These are phyloP conservation scores for Tieghemiomyces parasiticus DNA, from an alignment of 192 early-diverging fungal genomes.

Conservation along the genomic window DNA sequence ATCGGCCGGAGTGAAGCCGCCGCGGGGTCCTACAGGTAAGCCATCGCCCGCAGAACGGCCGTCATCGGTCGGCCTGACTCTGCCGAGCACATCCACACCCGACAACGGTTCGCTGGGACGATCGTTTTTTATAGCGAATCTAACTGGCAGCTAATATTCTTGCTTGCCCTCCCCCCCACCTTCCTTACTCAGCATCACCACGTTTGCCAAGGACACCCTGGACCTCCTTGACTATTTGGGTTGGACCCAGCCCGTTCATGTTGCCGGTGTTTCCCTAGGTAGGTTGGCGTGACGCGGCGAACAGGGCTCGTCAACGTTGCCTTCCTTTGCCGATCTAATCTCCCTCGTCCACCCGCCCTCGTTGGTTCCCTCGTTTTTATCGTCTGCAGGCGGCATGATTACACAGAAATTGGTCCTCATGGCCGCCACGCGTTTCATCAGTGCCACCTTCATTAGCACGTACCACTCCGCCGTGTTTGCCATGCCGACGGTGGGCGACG, in stretches of 20 bases:
- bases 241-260: conserved; percentile 51
- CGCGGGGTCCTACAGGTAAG: conserved; percentile 16
- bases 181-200: conserved; percentile 52
- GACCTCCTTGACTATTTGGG: conserved; percentile 54
- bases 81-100: too few species aligned
- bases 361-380: too few species aligned
- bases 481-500: conserved; percentile 9
- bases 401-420: conserved; percentile 48
- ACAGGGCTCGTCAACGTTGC: too few species aligned
- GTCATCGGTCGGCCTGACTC: too few species aligned
- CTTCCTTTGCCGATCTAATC: too few species aligned
- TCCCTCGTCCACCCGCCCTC: too few species aligned
- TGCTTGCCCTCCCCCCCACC: too few species aligned
- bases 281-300: too few species aligned
- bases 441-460: conserved; percentile 7
- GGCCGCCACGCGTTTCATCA: conserved; percentile 27
- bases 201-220: conserved; percentile 60
- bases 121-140: too few species aligned
- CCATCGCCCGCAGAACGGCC: too few species aligned
- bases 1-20: conserved; percentile 34
- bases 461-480: conserved; percentile 11
- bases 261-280: conserved; percentile 66
- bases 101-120: too few species aligned
- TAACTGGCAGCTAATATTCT: too few species aligned
- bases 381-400: conserved; percentile 64